Percentiles rank a stretch among this genome's conserved stretches.
Conservation (phyloP, 768 basidiomycete species). For the Tricholoma hemisulphureum region DNA sequence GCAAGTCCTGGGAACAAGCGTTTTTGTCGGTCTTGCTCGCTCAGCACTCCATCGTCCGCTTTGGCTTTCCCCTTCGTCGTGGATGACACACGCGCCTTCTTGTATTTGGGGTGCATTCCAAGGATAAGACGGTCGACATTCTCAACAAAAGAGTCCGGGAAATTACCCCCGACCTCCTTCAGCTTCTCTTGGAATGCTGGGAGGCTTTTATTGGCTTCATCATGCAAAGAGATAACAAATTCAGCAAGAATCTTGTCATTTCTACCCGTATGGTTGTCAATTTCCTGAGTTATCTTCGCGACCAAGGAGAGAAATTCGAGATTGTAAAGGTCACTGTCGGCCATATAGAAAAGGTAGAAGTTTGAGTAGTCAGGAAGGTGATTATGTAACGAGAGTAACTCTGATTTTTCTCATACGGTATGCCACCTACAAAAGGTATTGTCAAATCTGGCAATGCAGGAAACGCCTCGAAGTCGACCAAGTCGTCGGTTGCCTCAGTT, state of each 20-base stretch:
- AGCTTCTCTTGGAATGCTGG: constrained; percentile 81
- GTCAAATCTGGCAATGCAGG: constrained; percentile 90
- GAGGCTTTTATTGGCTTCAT: constrained; percentile 70
- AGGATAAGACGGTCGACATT: constrained; percentile 94
- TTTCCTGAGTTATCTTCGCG: constrained; percentile 88
- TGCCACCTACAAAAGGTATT: constrained; percentile 74
- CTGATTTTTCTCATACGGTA: constrained; percentile 18
- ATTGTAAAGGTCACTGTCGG: constrained; percentile 79
- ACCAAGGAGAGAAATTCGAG: constrained; percentile 92
- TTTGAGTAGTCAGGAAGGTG: constrained; percentile 6
- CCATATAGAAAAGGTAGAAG: constrained; percentile 39
- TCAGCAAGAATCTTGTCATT: constrained; percentile 94
- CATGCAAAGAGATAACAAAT: constrained; percentile 90
- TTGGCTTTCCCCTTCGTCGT: constrained; percentile 37
- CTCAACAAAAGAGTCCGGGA: constrained; percentile 88
- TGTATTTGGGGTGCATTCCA: constrained; percentile 94
- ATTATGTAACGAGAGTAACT: background rate
- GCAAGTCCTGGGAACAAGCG: constrained; percentile 91
- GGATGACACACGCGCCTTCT: constrained; percentile 57
- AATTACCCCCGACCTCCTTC: constrained; percentile 72
- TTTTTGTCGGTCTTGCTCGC: constrained; percentile 73
- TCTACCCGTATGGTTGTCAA: constrained; percentile 80
- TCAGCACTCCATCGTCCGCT: constrained; percentile 32
- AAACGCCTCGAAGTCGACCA: constrained; percentile 65
- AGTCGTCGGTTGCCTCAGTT: constrained; percentile 20